Evolutionary conservation across 805 yeast species (phyloP), one percentile per base, ranked within the genome.

Genomic region (Monosporozyma aerobia): DNA sequence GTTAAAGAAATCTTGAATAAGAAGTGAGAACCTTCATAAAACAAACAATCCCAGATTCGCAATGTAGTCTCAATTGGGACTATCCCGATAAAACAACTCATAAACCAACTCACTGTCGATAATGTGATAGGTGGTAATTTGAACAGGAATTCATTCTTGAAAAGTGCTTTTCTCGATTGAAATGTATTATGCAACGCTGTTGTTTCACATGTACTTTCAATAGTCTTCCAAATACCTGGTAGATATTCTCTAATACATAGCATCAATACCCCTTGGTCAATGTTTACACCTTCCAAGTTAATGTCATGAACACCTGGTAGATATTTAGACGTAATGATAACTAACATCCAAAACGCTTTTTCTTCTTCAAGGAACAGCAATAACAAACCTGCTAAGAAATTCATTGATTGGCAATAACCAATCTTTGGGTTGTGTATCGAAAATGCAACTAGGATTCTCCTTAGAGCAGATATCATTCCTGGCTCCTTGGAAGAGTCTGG

Each of bases 71-170:
- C 98, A 23, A 89, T 81, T 0, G 99, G 99, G 27, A 94, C 69
- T 0, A 85, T 81, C 0, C 96, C 96, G 37, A 94, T 89, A 69
- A 87, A 94, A n/a, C 88, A 79, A 61, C 97, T 87, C 98, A 94
- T 92, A 64, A 94, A 94, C 99, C 99, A 94, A 51, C 96, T 83
- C 0, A 97, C 92, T 0, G 98, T 94, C 59, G 95, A 94, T 47
- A 94, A 75, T 1, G 97, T 87, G 3, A 94, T 78, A 1, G 97
- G 96, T 1, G 99, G 98, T 45, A 90, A 70, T 58, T 85, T 83
- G 14, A 80, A 76, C 33, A 92, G 74, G 55, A 87, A 82, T 62
- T 77, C 74, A 46, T 73, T 63, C 32, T 58, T 65, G 9, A 58
- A 48, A 7, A 10, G 52, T 33, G 30, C 13, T 37, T 32, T 47